phyloP scores from a whole-genome alignment of 441 rosid genomes.

The Sinapis alba region DNA sequence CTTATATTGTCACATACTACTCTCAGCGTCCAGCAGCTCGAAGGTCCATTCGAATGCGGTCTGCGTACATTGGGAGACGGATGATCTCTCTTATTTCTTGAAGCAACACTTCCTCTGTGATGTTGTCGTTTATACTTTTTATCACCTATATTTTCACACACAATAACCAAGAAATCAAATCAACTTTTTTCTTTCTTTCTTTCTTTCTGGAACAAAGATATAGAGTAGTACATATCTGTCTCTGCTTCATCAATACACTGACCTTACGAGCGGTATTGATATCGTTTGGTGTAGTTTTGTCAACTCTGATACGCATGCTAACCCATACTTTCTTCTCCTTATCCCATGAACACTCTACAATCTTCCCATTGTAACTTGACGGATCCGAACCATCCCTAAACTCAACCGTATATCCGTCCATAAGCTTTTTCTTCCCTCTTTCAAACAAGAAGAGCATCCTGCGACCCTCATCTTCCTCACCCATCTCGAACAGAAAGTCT shows the following conservation, averaged over 20 bases:
- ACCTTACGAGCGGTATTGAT: slow-evolving; percentile 91
- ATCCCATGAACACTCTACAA: slow-evolving; percentile 89
- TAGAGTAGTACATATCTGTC: neutral
- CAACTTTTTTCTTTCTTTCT: neutral
- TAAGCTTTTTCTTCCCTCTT: slow-evolving; percentile 76
- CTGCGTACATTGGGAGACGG: slow-evolving; percentile 94
- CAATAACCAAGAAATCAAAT: neutral
- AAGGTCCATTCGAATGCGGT: slow-evolving; percentile 57
- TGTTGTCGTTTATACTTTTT: slow-evolving; percentile 88
- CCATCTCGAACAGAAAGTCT: slow-evolving; percentile 89
- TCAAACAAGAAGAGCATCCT: slow-evolving; percentile 62
- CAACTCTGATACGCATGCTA: slow-evolving; percentile 78
- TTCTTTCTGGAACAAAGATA: neutral
- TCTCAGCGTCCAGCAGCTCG: neutral
- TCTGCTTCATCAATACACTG: neutral
- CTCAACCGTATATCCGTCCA: slow-evolving; percentile 72
- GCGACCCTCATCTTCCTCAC: slow-evolving; percentile 44
- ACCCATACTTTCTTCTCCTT: slow-evolving; percentile 67
- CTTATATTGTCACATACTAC: neutral
- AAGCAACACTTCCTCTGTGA: slow-evolving; percentile 85
- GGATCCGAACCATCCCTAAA: slow-evolving; percentile 78
- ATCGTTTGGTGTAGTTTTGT: slow-evolving; percentile 88
- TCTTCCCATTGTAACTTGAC: slow-evolving; percentile 67
- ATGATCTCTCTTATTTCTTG: slow-evolving; percentile 80
- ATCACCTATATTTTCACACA: slow-evolving; percentile 58